phyloP scores from a whole-genome alignment of 2,329 filamentous ascomycete species.

The Thermothelomyces thermophilus region DNA sequence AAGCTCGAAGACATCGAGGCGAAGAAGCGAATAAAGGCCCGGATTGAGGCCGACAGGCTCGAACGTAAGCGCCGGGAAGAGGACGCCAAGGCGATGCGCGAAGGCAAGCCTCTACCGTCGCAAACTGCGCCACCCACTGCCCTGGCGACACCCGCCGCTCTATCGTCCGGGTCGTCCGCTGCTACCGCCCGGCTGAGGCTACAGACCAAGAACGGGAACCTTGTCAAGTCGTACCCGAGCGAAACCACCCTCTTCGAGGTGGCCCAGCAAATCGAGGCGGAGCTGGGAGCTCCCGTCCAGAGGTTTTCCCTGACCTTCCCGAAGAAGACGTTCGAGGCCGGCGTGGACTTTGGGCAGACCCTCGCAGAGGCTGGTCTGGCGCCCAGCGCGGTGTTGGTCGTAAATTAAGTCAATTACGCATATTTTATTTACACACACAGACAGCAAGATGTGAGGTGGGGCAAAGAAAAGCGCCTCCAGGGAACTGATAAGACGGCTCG shows the following conservation, averaged over 20 bases:
- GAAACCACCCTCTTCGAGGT: slow-evolving; percentile 93
- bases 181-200: slow-evolving; percentile 75
- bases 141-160: slow-evolving; percentile 40
- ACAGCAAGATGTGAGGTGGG: too few species aligned
- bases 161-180: slow-evolving; percentile 54
- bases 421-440: too few species aligned
- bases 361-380: slow-evolving; percentile 87
- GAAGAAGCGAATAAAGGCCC: slow-evolving; percentile 82
- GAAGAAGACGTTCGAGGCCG: slow-evolving; percentile 65
- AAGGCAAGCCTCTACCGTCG: slow-evolving; percentile 54
- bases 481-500: too few species aligned
- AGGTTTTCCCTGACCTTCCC: slow-evolving; percentile 86
- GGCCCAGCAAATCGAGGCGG: slow-evolving; percentile 64
- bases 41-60: slow-evolving; percentile 91
- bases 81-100: slow-evolving; percentile 75
- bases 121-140: slow-evolving; percentile 34
- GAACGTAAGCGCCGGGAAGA: slow-evolving; percentile 82
- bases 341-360: slow-evolving; percentile 76
- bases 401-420: slow-evolving; percentile 41
- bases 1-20: slow-evolving; percentile 80
- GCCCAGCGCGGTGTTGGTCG: slow-evolving; percentile 83
- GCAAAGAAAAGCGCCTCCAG: not conserved
- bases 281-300: slow-evolving; percentile 62
- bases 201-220: slow-evolving; percentile 66
- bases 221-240: slow-evolving; percentile 81